phyloP scores from a whole-genome alignment of 208 protist genomes.

The Trypanosoma grayi region DNA sequence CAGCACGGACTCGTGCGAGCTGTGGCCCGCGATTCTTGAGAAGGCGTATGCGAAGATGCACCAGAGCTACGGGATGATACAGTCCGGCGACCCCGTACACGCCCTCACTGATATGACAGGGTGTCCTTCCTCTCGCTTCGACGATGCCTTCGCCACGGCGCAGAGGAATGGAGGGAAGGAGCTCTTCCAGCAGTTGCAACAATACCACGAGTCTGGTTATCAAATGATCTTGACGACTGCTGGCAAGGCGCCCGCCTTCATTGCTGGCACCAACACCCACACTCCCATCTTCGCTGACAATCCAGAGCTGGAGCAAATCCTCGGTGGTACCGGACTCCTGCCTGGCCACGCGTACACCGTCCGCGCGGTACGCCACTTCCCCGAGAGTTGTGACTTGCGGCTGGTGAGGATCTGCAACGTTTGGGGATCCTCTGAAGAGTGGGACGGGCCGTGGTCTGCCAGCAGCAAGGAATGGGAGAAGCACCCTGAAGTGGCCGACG shows the following conservation, averaged over 20 bases:
- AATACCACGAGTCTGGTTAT: slow-evolving; percentile 37
- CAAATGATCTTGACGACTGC: slow-evolving; percentile 70
- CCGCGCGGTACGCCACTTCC: slow-evolving; percentile 39
- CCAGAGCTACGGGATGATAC: slow-evolving; percentile 76
- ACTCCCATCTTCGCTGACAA: slow-evolving; percentile 34
- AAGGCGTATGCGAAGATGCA: slow-evolving; percentile 92
- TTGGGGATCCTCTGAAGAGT: slow-evolving; percentile 41
- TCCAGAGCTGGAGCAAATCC: slow-evolving; percentile 39
- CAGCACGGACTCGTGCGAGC: slow-evolving; percentile 71
- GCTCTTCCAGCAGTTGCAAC: slow-evolving; percentile 40
- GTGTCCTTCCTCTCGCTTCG: slow-evolving; percentile 70
- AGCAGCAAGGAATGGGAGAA: slow-evolving; percentile 40
- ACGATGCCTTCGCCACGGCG: slow-evolving; percentile 54
- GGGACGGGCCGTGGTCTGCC: slow-evolving; percentile 47
- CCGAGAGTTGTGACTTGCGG: slow-evolving; percentile 28
- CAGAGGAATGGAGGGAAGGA: slow-evolving; percentile 22
- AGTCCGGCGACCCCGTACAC: slow-evolving; percentile 85
- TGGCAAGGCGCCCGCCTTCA: slow-evolving; percentile 70
- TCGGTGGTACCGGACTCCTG: slow-evolving; percentile 58
- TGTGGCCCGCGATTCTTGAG: slow-evolving; percentile 86
- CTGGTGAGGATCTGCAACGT: slow-evolving; percentile 74
- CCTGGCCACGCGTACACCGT: slow-evolving; percentile 82
- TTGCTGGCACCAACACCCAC: slow-evolving; percentile 32
- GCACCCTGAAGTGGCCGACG: slow-evolving; percentile 33
- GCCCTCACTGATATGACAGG: slow-evolving; percentile 84